Percentiles rank a stretch among this genome's conserved stretches.
Evolutionary conservation across 768 basidiomycete genomes (phyloP).

Genomic region (Nidularia pulvinata): DNA sequence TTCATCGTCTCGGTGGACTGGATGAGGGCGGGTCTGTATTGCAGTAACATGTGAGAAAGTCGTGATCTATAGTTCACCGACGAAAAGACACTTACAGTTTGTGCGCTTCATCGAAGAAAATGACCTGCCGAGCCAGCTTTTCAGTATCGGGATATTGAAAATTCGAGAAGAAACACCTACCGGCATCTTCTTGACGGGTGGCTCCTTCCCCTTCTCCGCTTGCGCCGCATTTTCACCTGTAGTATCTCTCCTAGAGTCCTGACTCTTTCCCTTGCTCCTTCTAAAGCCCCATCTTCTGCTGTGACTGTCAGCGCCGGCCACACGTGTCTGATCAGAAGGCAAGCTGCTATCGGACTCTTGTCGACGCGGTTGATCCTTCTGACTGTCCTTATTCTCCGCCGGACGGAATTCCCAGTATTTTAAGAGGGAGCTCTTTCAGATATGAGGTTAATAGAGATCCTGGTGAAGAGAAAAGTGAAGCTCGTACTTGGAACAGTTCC

Average conservation of each 20-base stretch:
- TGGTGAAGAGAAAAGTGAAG: not conserved
- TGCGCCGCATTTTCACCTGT: constrained; percentile 25
- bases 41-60: constrained; percentile 1
- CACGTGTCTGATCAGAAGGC: constrained; percentile 42
- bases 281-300: constrained; percentile 25
- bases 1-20: constrained; percentile 84
- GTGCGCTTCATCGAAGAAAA: constrained; percentile 88
- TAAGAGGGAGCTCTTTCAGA: constrained; percentile 58
- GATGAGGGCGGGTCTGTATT: constrained; percentile 64
- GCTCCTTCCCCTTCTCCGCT: constrained; percentile 28
- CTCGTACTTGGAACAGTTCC: constrained; percentile 84
- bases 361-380: constrained; percentile 20
- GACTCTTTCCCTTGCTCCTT: constrained; percentile 22
- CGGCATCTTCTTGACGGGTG: constrained; percentile 64
- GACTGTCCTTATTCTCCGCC: constrained; percentile 33
- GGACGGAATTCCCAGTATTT: constrained; percentile 72
- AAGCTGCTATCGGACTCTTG: constrained; percentile 24
- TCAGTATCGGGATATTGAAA: too few species aligned
- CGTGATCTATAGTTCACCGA: not conserved
- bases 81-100: constrained; percentile 52
- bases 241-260: constrained; percentile 2
- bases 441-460: not conserved
- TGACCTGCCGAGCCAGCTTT: too few species aligned
- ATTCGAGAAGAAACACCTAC: constrained; percentile 26
- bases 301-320: constrained; percentile 10